Evolutionary conservation across 106 monocot genomes (phyloP), one percentile per base, ranked within the genome.

Genomic region (Dioscorea zingiberensis): DNA sequence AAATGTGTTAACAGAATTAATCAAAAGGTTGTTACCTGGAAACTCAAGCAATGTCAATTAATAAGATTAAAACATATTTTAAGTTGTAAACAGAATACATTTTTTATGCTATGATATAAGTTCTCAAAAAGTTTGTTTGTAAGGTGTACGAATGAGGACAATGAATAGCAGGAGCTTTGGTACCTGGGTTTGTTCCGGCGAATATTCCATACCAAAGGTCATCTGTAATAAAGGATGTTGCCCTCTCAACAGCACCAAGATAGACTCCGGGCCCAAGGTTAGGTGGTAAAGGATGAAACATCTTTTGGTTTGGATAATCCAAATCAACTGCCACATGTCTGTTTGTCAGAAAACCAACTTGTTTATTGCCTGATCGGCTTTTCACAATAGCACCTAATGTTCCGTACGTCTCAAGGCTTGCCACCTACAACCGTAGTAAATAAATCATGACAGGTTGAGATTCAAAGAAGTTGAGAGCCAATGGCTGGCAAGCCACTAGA

Each of bases 121-220:
- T 38, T 38, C 38, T 38, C 10, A 38, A 38, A 38, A 6, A 8
- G 38, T 38, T 38, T 38, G n/a, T 47, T 8, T 47, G 46, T 13
- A 47, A 13, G 46, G 9, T 47, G 46, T 47, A 47, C 46, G 9
- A 47, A 47, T 47, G 9, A n/a, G n/a, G n/a, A n/a, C n/a, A n/a
- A n/a, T n/a, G n/a, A n/a, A 47, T 13, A 68, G 32, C 27, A 66
- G 25, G 25, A 69, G 70, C 68, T 59, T 45, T 26, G 38, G 69
- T 85, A 95, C 95, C 95, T 88, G 97, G 97, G 81, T 89, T 92
- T 54, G 81, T 92, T 74, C 91, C 97, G 19, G 97, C 97, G 77
- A 79, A 97, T 47, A 97, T 92, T 17, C 91, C 97, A 76, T 97
- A 97, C 97, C 97, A 97, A 57, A 92, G 88, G 78, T 97, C 92